Evolutionary conservation across 2,329 filamentous ascomycete species (phyloP).

Genomic region (Alternaria ethzedia): DNA sequence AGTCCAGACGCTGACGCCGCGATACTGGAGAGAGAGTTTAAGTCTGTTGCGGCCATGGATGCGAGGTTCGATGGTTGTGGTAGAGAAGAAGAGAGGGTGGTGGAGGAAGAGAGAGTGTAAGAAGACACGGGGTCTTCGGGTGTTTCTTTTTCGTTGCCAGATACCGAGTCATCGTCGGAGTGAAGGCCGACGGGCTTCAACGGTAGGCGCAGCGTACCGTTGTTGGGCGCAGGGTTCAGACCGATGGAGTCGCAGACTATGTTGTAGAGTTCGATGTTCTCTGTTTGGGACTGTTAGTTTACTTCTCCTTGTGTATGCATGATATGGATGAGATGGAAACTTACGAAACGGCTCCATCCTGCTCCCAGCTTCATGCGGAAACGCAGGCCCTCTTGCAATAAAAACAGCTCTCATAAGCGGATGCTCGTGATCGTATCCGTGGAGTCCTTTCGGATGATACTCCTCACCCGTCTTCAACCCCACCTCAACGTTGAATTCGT

Average conservation of each 20-base stretch:
- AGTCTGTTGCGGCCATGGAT: conserved; percentile 18
- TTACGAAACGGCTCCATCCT: conserved; percentile 81
- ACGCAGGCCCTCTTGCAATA: conserved; percentile 87
- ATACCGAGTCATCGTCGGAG: conserved; percentile 53
- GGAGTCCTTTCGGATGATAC: conserved; percentile 83
- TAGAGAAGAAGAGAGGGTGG: conserved; percentile 5
- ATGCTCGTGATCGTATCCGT: conserved; percentile 94
- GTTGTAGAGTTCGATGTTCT: conserved; percentile 96
- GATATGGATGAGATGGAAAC: conserved; percentile 45
- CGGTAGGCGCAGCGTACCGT: conserved; percentile 81
- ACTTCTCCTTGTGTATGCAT: neutral
- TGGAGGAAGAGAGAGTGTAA: conserved; percentile 5
- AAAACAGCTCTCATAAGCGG: conserved; percentile 97
- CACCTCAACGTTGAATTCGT: conserved; percentile 77
- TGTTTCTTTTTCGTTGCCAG: conserved; percentile 49
- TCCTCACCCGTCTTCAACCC: conserved; percentile 67
- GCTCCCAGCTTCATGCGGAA: conserved; percentile 83
- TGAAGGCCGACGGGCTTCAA: conserved; percentile 70
- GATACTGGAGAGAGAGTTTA: conserved; percentile 29
- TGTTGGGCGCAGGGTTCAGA: conserved; percentile 77
- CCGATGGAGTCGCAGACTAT: conserved; percentile 88
- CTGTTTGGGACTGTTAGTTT: conserved; percentile 60
- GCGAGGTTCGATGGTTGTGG: conserved; percentile 13
- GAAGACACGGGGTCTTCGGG: conserved; percentile 59
- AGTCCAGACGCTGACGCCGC: conserved; percentile 30